Evolutionary conservation across 495 filamentous ascomycete genomes (phyloP), one percentile per base, ranked within the genome.

Genomic region (Massariosphaeria phaeospora): DNA sequence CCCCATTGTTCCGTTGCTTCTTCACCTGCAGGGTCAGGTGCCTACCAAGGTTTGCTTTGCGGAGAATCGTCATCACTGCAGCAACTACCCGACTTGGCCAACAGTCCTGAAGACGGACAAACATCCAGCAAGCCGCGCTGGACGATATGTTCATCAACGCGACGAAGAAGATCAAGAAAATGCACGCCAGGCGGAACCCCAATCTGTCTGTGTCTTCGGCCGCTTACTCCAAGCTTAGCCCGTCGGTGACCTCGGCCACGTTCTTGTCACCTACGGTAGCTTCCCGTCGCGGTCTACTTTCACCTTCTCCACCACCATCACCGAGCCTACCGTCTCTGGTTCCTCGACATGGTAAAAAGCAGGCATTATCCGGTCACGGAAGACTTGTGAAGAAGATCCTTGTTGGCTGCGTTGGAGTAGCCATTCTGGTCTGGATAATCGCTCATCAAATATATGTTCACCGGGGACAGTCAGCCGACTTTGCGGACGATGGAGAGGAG

Each of bases 321-420:
- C 83, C 83, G 0, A 75, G 77, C 33, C 74, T 87, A 6, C 83
- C 83, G 2, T 78, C 81, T 1, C 71, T 85, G 39, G 70, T 85
- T n/a, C 79, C 78, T 5, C 77, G 80, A 5, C 78, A 77, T 55
- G 76, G 77, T 52, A 82, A 78, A 66, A 72, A 75, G 40, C 63
- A 36, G 56, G 62, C 52, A 46, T 75, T 33, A 6, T 70, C 73
- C 12, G 75, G 75, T 30, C 76, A 78, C n/a, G 43, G 79, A 12
- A 72, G 76, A 29, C 60, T 74, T 18, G 43, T 74, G 25, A 52
- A 57, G 42, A 40, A 57, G 1, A 12, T 61, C 10, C 50, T 68
- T 27, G 39, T 62, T 39, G 53, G 48, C 17, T 38, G 46, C 48
- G 47, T 29, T 48, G 52, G 45, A 24, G 43, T 63, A 20, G 49